phyloP scores from a whole-genome alignment of 805 yeast genomes.

The Blastobotrys chiropterorum region DNA sequence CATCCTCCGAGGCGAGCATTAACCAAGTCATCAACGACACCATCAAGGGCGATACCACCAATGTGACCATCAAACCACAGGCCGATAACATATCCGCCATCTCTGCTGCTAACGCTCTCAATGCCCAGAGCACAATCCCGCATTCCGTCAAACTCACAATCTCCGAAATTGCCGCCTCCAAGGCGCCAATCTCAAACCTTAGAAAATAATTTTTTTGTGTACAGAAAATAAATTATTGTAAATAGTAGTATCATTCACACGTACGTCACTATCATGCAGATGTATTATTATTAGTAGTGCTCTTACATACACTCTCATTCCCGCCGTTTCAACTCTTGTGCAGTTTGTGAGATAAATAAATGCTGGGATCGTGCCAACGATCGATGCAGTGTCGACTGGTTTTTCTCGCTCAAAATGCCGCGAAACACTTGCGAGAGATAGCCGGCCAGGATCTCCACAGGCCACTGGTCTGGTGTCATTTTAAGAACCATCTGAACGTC shows the following conservation, averaged over 20 bases:
- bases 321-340: conserved; percentile 6
- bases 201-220: conserved; percentile 5
- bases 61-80: conserved; percentile 1
- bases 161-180: conserved; percentile 15
- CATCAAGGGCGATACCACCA: conserved; percentile 5
- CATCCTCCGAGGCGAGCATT: background rate
- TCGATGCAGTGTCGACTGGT: conserved; percentile 13
- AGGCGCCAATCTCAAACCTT: conserved; percentile 13
- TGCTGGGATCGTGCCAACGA: conserved; percentile 20
- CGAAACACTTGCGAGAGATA: conserved; percentile 19
- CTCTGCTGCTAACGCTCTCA: conserved; percentile 10
- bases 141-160: conserved; percentile 9
- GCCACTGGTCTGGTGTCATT: conserved; percentile 28
- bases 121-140: conserved; percentile 12
- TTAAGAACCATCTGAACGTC: conserved; percentile 26
- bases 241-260: no score
- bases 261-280: no score
- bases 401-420: conserved; percentile 15
- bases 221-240: background rate
- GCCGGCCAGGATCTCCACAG: conserved; percentile 26
- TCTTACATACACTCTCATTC: conserved; percentile 1
- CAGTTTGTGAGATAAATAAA: conserved; percentile 10
- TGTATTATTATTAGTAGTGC: background rate
- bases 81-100: background rate
- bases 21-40: conserved; percentile 5